Evolutionary conservation across 176 grass and related monocot species (phyloP).

Genomic region (Metroxylon sagu): DNA sequence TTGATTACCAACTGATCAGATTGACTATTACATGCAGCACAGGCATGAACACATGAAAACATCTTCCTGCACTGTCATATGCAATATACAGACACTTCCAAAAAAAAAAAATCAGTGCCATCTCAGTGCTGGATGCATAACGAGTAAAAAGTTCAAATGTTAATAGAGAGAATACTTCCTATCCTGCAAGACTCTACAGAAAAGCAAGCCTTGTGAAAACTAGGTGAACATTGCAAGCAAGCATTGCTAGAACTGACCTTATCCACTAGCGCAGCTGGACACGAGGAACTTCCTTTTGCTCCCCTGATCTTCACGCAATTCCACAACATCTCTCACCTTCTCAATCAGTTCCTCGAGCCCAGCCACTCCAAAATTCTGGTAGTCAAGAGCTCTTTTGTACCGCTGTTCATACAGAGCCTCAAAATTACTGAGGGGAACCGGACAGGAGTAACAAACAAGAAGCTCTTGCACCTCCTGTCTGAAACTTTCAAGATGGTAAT

Average conservation of each 20-base stretch:
- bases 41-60: too few species aligned
- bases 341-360: constrained; percentile 56
- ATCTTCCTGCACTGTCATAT: too few species aligned
- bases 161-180: too few species aligned
- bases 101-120: too few species aligned
- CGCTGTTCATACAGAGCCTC: constrained; percentile 59
- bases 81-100: too few species aligned
- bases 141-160: too few species aligned
- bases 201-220: too few species aligned
- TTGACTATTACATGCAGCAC: too few species aligned
- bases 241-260: not conserved
- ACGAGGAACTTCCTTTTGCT: constrained; percentile 54
- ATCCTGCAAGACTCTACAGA: too few species aligned
- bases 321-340: constrained; percentile 71
- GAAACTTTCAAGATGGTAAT: constrained; percentile 40
- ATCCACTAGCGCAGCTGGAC: constrained; percentile 29
- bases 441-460: constrained; percentile 74
- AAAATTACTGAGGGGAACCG: constrained; percentile 46
- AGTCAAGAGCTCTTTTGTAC: constrained; percentile 76
- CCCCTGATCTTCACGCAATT: constrained; percentile 33
- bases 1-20: too few species aligned
- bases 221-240: too few species aligned
- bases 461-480: constrained; percentile 79
- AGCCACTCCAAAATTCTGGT: constrained; percentile 48
- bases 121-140: too few species aligned